Percentiles rank a stretch among this genome's conserved stretches.
Evolutionary conservation across 306 rosid species (phyloP).

Genomic region (Dalbergia cochinchinensis): DNA sequence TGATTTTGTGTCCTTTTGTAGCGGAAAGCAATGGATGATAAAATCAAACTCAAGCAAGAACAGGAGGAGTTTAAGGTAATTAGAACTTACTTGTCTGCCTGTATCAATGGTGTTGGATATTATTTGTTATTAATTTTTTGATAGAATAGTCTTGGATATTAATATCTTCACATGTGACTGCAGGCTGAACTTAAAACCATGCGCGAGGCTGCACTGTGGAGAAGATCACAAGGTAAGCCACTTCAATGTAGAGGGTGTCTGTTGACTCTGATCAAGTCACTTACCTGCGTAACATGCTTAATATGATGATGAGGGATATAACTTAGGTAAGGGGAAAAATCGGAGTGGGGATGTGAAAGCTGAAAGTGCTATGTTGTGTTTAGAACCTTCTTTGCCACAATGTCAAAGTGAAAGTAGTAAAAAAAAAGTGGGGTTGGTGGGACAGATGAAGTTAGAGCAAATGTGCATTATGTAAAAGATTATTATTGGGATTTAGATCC

Average conservation of each 20-base stretch:
- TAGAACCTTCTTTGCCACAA: background rate
- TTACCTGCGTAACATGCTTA: constrained; percentile 18
- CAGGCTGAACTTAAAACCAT: constrained; percentile 81
- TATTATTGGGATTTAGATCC: background rate
- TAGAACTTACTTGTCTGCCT: constrained; percentile 36
- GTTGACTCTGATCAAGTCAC: constrained; percentile 33
- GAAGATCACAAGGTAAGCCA: constrained; percentile 83
- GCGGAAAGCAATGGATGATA: constrained; percentile 87
- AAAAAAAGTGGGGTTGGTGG: background rate
- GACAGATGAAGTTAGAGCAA: background rate
- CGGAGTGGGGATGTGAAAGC: constrained; percentile 14
- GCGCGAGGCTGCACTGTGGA: constrained; percentile 96
- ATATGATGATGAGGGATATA: constrained; percentile 9
- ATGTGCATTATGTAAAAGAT: constrained; percentile 2
- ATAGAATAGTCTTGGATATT: background rate
- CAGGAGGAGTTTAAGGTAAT: constrained; percentile 77
- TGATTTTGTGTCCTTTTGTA: constrained; percentile 52
- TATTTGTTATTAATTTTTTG: background rate
- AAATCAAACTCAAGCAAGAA: constrained; percentile 85
- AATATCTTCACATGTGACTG: constrained; percentile 36
- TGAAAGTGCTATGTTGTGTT: constrained; percentile 7
- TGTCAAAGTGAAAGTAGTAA: background rate
- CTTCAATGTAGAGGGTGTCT: constrained; percentile 36
- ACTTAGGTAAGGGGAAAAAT: constrained; percentile 21
- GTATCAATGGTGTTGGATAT: background rate